Base-by-base conservation (phyloP, 148 eudicot genomes). In the Limonium bicolor region DNA sequence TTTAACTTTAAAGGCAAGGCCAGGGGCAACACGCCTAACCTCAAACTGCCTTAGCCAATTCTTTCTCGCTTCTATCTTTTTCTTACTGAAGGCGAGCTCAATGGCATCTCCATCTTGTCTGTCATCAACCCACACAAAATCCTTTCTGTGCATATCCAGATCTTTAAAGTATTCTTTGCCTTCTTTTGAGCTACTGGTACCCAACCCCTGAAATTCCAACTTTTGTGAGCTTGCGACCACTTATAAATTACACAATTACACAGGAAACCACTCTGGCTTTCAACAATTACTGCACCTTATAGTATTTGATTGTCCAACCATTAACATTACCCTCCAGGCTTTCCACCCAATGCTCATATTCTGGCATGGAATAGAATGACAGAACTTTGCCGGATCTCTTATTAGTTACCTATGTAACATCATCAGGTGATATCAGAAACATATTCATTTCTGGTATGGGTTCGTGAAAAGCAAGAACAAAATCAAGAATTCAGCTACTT, bases 1-100 rank as follows among this genome's bases (percentile, higher is more conserved):
- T n/a, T n/a, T n/a, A n/a, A n/a, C n/a, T n/a, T n/a, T n/a, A n/a
- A n/a, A n/a, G n/a, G n/a, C n/a, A n/a, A n/a, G n/a, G n/a, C n/a
- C n/a, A n/a, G n/a, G n/a, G n/a, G n/a, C n/a, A n/a, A n/a, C n/a
- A n/a, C n/a, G n/a, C n/a, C 67, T 6, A 33, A 88, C 99, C 99
- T 80, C 82, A 46, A 67, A 76, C 39, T 78, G 85, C 20, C 93
- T 58, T 35, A 84, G 87, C 95, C 99, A 84, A 51, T 67, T 86
- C 66, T 90, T 90, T 52, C 99, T 70, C 29, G 95, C 95, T 60
- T 90, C 99, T 29, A 90, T 84, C 62, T 78, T 90, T 63, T 90
- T 90, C 62, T 81, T 90, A 48, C 99, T 90, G 28, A 90, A 90
- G 34, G 99, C 99, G 51, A 90, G 80, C 70, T 90, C 99, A 55